phyloP scores from a whole-genome alignment of 345 rosid genomes.

The Pistacia atlantica region DNA sequence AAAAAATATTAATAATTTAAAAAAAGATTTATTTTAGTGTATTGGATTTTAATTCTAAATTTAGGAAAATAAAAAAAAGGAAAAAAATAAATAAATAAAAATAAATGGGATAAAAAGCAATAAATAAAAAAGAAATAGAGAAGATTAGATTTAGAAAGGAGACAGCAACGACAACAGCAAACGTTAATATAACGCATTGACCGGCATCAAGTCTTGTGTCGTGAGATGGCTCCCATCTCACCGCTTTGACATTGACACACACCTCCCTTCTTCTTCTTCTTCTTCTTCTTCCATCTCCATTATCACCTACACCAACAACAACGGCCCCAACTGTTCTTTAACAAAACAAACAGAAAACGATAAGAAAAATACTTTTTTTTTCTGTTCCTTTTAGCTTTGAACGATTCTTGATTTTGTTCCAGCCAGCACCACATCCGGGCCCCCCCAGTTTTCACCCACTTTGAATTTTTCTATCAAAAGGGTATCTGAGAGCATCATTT shows the following conservation, averaged over 20 bases:
- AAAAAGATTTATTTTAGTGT: no score
- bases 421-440: conserved; percentile 11
- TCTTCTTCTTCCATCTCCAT: not conserved
- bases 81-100: no score
- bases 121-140: not conserved
- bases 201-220: not conserved
- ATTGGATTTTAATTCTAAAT: not conserved
- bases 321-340: not conserved
- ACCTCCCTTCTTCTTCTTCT: not conserved
- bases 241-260: not conserved
- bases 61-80: not conserved
- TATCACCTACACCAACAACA: not conserved
- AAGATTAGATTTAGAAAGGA: not conserved
- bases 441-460: not conserved
- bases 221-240: conserved; percentile 10
- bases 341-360: not conserved
- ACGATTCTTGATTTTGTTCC: not conserved
- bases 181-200: conserved; percentile 22
- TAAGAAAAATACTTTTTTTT: not conserved
- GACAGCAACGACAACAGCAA: not conserved
- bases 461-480: conserved; percentile 1
- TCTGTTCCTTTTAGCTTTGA: conserved; percentile 4
- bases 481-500: conserved; percentile 8
- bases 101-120: not conserved
- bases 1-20: no score